These are phyloP conservation scores for Rhodomyrtus psidioides DNA, from an alignment of 441 rosid genomes.

Conservation along the genomic window DNA sequence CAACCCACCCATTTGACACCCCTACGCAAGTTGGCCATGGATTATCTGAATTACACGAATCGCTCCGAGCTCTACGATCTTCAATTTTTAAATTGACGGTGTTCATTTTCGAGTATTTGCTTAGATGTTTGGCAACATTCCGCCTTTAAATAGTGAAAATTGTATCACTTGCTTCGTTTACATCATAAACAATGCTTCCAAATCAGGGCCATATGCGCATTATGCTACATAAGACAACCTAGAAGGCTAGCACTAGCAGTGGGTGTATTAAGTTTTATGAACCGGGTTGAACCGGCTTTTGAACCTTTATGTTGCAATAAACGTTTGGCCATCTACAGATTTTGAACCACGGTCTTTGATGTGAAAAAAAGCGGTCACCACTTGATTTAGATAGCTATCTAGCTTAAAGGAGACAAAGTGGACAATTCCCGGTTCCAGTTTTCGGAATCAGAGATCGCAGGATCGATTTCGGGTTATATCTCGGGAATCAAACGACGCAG, in stretches of 20 bases:
- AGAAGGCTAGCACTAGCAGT: not conserved
- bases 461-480: not conserved
- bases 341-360: not conserved
- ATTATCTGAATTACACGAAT: no score
- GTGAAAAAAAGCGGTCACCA: not conserved
- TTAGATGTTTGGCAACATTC: no score
- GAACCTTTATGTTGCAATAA: not conserved
- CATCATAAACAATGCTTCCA: not conserved
- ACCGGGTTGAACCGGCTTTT: not conserved
- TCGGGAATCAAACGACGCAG: not conserved
- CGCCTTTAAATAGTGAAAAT: no score
- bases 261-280: not conserved
- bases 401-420: not conserved
- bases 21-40: no score
- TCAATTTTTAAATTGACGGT: no score
- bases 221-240: not conserved
- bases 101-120: no score
- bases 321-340: not conserved
- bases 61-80: no score
- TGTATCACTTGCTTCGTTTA: not conserved
- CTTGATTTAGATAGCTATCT: not conserved
- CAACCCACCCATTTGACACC: no score
- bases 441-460: not conserved
- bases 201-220: not conserved
- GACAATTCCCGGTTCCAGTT: not conserved